phyloP scores from a whole-genome alignment of 306 rosid species.

The Prunus padus region DNA sequence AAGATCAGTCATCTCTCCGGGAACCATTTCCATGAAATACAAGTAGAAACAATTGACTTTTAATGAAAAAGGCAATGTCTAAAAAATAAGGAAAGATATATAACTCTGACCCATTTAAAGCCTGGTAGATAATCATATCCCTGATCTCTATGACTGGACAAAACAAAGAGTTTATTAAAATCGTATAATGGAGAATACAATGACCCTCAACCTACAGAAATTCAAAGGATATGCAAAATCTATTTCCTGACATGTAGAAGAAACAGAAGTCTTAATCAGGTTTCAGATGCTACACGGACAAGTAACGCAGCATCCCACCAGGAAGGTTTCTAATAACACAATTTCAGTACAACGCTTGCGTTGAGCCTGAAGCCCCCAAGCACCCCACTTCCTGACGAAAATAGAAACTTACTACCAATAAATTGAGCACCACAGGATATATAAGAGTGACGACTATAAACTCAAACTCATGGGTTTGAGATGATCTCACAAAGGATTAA shows the following conservation, averaged over 20 bases:
- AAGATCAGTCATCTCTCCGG: neutral
- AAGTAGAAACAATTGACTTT: no score
- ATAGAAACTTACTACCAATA: neutral
- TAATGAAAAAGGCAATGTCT: no score
- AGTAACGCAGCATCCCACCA: neutral
- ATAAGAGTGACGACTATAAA: neutral
- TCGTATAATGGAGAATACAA: neutral
- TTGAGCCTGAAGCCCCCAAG: neutral
- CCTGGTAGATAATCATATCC: neutral
- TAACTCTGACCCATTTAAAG: neutral
- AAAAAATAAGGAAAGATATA: no score
- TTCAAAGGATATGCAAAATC: neutral
- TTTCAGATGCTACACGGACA: no score
- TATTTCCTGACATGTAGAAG: neutral
- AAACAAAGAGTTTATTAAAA: neutral
- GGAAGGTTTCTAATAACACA: neutral
- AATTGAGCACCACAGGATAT: neutral
- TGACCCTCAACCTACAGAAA: neutral
- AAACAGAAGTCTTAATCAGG: neutral
- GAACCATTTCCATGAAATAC: no score
- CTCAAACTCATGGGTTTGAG: neutral
- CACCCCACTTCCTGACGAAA: neutral
- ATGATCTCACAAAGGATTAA: neutral
- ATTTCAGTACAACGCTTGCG: neutral
- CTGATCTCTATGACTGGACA: neutral